Base-by-base conservation (phyloP, 805 yeast genomes). In the Starmerella vaccinii region DNA sequence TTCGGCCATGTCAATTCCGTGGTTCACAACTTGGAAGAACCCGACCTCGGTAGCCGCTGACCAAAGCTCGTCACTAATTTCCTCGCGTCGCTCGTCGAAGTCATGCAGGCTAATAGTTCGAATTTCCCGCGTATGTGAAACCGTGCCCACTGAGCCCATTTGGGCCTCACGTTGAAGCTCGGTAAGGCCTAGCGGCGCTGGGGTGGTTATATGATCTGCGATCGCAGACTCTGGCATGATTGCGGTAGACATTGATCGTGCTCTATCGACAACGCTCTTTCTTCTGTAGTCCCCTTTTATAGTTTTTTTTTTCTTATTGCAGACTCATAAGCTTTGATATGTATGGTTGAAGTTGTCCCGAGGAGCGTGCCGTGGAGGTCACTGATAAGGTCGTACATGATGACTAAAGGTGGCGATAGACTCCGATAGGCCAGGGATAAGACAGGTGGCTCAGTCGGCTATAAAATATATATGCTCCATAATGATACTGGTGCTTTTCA, bases 11-110 rank as follows among this genome's bases (percentile, higher is more conserved):
- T 49, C 42, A 19, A 54, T 54, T 1, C 55, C 53, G 18, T 54
- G 57, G 32, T 52, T 47, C n/a, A 38, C 39, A 10, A 54, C 30
- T 39, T 54, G 57, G 48, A 54, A 54, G 24, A 54, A 54, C 1
- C 57, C 57, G 2, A 51, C 47, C 5, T 49, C 39, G 2, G 51
- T 47, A 2, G 57, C 57, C 2, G 57, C 57, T 18, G 26, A 38
- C 57, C 57, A 54, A n/a, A 54, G 42, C 21, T 54, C 40, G 4
- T 52, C 48, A 9, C 43, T 24, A 23, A 54, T 54, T n/a, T 49
- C 51, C 12, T 33, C 42, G 3, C 45, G 40, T 2, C 57, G 51
- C 12, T 22, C 16, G 2, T 46, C 51, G 19, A 52, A 52, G 24
- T 54, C 26, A 2, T 40, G 6, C 10, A 54, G 50, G 23, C 48